phyloP scores from a whole-genome alignment of 306 rosid genomes.

The Nissolia schottii region DNA sequence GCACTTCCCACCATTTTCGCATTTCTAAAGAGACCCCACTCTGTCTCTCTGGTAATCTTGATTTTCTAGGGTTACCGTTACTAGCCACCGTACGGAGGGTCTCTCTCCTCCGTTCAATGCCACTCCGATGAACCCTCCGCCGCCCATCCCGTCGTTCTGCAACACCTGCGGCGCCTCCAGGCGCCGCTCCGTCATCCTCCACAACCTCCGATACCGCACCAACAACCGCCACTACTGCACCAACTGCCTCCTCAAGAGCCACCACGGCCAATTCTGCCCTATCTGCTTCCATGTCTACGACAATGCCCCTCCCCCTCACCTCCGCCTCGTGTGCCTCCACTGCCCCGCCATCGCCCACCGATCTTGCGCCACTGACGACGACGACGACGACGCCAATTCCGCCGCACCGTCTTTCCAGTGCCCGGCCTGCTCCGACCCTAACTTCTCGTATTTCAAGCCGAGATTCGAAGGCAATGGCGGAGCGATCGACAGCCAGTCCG shows the following conservation, averaged over 20 bases:
- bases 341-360: conserved; percentile 67
- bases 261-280: conserved; percentile 66
- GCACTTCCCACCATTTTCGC: not conserved
- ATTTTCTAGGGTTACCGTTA: not conserved
- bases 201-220: conserved; percentile 38
- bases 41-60: not conserved
- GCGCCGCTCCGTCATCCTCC: conserved; percentile 36
- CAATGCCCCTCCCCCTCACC: conserved; percentile 33
- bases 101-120: conserved; percentile 21
- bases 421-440: conserved; percentile 46
- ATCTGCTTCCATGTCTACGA: conserved; percentile 56
- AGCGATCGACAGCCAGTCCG: conserved; percentile 13
- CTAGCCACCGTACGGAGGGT: not conserved
- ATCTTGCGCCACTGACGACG: conserved; percentile 33
- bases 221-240: conserved; percentile 49
- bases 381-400: not conserved
- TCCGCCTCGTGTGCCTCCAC: conserved; percentile 58
- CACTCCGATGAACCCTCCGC: conserved; percentile 32
- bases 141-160: conserved; percentile 14
- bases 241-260: conserved; percentile 59
- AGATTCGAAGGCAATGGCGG: not conserved
- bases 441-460: conserved; percentile 36
- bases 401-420: conserved; percentile 39
- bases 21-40: not conserved
- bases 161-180: conserved; percentile 38